Evolutionary conservation across 352 stramenopile genomes (phyloP).

Genomic region (Pythium rhizo-oryzae): DNA sequence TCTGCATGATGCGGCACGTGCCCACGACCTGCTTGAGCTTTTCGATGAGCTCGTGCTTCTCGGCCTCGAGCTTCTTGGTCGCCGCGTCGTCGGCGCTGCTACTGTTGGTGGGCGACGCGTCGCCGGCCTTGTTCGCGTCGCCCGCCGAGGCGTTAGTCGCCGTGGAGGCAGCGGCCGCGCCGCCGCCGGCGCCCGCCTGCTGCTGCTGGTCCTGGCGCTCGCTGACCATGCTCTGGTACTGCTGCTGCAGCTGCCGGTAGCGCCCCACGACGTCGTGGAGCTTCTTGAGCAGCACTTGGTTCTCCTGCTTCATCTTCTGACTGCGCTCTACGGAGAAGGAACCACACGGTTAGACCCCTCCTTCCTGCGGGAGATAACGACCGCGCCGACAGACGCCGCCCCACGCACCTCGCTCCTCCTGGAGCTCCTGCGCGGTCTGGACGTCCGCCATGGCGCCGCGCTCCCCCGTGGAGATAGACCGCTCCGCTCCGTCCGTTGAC

Average conservation of each 20-base stretch:
- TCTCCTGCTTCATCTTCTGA: conserved; percentile 55
- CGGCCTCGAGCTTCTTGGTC: conserved; percentile 54
- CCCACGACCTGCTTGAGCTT: conserved; percentile 78
- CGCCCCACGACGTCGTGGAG: conserved; percentile 56
- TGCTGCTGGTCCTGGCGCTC: conserved; percentile 33
- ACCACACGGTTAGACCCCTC: conserved; percentile 6
- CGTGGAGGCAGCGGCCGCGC: not conserved
- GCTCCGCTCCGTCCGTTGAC: not conserved
- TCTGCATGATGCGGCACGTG: conserved; percentile 70
- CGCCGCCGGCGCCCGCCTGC: not conserved
- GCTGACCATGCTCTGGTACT: conserved; percentile 43
- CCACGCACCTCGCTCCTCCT: conserved; percentile 26
- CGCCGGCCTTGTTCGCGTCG: conserved; percentile 12
- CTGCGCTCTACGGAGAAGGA: conserved; percentile 22
- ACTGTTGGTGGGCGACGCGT: conserved; percentile 26
- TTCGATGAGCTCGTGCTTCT: conserved; percentile 76
- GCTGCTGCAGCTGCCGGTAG: conserved; percentile 56
- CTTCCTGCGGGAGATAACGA: not conserved
- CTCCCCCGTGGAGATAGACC: not conserved
- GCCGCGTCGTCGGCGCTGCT: conserved; percentile 28
- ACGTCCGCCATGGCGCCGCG: conserved; percentile 25
- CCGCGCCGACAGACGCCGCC: not conserved
- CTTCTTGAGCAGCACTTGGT: conserved; percentile 58
- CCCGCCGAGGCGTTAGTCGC: too few species aligned
- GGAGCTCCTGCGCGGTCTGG: conserved; percentile 18